phyloP scores from a whole-genome alignment of 768 basidiomycete species.

The Auriculariales sp. region DNA sequence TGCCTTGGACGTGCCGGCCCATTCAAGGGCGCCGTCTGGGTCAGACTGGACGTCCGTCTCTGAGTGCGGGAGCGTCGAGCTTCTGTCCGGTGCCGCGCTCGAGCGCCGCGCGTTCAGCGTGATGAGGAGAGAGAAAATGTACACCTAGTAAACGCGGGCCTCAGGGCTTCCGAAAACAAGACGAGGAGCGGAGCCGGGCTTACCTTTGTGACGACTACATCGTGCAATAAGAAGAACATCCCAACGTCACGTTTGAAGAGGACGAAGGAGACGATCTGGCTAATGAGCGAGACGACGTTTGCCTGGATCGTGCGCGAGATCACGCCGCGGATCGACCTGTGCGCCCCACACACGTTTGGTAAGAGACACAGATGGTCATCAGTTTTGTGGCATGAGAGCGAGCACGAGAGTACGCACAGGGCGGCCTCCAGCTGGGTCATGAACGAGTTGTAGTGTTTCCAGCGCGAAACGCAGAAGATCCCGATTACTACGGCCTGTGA shows the following conservation, averaged over 20 bases:
- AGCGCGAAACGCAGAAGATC: not conserved
- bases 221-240: slow-evolving; percentile 1
- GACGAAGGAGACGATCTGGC: not conserved
- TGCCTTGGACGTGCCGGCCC: too few species aligned
- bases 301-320: slow-evolving; percentile 1
- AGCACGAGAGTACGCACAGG: too few species aligned
- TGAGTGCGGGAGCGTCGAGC: too few species aligned
- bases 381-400: too few species aligned
- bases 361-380: too few species aligned
- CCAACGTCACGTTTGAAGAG: not conserved
- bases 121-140: not conserved
- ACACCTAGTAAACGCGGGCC: too few species aligned
- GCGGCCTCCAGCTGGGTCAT: not conserved
- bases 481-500: not conserved
- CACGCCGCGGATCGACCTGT: not conserved
- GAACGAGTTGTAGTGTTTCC: not conserved
- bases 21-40: not conserved
- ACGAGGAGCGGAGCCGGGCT: too few species aligned
- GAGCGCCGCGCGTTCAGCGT: not conserved
- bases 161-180: too few species aligned
- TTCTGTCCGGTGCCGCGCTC: too few species aligned
- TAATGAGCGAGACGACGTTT: not conserved
- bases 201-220: not conserved
- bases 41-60: not conserved
- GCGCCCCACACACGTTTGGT: too few species aligned